Evolutionary conservation across 192 early-diverging fungal species (phyloP), one percentile per base, ranked within the genome.

Genomic region (Mortierella claussenii): DNA sequence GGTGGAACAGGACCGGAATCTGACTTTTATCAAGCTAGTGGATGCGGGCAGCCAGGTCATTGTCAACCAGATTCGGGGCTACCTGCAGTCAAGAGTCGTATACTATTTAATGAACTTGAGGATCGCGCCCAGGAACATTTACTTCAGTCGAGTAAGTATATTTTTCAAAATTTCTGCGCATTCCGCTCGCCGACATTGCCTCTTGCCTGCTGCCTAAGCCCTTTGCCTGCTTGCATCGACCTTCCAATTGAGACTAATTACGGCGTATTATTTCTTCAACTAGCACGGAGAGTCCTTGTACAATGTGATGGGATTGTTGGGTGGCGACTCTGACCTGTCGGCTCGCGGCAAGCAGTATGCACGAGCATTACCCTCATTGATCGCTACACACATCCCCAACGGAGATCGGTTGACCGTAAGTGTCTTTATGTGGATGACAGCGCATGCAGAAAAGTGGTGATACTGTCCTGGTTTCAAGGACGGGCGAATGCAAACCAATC

Each of bases 21-120:
- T 91, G 24, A 89, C 95, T 0, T 98, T 93, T 69, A 92, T 98
- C 59, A 98, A 98, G 80, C 84, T 98, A 48, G 91, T 97, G 71
- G 97, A 98, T 76, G 93, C 98, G n/a, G 96, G 98, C n/a, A 82
- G 85, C 36, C 85, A 90, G 54, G 92, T 97, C 37, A 89, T 96
- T 37, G 91, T 99, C 76, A 96, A 97, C 82, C 92, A 92, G 70
- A 95, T 98, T 58, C 86, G 90, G 52, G 96, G 97, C 47, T 98
- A 98, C 76, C 84, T 99, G 32, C 92, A 99, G 76, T 95, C 95
- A 48, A 85, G 97, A 23, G 93, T 99, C 55, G 95, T 98, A 12
- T 99, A 98, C 82, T 99, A 96, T 79, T 78, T 99, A 67, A 98
- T 99, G 97, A 99, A 99, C 78, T 86, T 99, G 42, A 96, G 98